A percentile compares a stretch with the other conserved stretches of the same genome.
These are phyloP conservation scores for Podosphaera aphanis DNA, from an alignment of 2,329 filamentous ascomycete species.

Conservation along the genomic window DNA sequence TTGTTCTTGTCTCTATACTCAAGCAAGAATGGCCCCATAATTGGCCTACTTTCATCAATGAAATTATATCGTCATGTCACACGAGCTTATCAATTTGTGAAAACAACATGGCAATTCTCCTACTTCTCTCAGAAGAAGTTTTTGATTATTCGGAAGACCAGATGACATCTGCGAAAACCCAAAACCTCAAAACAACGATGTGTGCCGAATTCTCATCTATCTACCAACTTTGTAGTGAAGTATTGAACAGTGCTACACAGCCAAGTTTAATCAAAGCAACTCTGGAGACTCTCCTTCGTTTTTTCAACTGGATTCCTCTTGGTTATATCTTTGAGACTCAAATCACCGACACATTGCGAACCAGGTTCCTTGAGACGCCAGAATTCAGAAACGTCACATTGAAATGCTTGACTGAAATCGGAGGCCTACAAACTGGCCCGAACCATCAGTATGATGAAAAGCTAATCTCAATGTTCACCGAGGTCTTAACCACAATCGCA, in stretches of 20 bases:
- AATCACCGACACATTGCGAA: constrained; percentile 82
- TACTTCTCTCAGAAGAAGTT: constrained; percentile 87
- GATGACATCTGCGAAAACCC: constrained; percentile 96
- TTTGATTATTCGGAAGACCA: constrained; percentile 98
- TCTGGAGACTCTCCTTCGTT: constrained; percentile 79
- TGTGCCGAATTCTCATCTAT: constrained; percentile 96
- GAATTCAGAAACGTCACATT: constrained; percentile 94
- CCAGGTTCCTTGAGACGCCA: constrained; percentile 73
- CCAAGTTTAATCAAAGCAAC: constrained; percentile 86
- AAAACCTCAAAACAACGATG: constrained; percentile 95
- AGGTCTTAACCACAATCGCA: constrained; percentile 77
- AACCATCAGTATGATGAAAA: constrained; percentile 73
- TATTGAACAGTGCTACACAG: constrained; percentile 73
- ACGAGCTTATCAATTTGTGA: constrained; percentile 93
- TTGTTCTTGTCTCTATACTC: constrained; percentile 87
- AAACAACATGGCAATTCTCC: constrained; percentile 98
- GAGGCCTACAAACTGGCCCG: constrained; percentile 64
- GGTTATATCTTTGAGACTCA: constrained; percentile 98
- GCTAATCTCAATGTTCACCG: constrained; percentile 94
- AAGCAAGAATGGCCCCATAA: constrained; percentile 99
- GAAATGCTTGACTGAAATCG: constrained; percentile 93
- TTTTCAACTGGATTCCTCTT: constrained; percentile 96
- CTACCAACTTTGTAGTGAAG: constrained; percentile 91
- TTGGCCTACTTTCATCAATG: constrained; percentile 99
- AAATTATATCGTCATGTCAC: constrained; percentile 91